phyloP scores from a whole-genome alignment of 2,329 filamentous ascomycete species.

The Plenodomus biglobosus region DNA sequence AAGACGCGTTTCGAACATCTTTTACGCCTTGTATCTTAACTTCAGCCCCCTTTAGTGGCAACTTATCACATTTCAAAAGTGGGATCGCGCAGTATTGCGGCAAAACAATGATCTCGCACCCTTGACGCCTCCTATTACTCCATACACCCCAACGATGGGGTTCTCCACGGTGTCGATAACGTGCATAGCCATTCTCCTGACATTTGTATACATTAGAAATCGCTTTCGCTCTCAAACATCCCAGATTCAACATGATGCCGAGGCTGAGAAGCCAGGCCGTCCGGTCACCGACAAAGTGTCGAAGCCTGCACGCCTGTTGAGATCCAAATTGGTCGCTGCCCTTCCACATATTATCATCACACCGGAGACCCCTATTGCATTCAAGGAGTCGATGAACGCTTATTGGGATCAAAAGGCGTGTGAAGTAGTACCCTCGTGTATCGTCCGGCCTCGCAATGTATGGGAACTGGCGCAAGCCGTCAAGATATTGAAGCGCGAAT shows the following conservation, averaged over 20 bases:
- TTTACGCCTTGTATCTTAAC: too few species aligned
- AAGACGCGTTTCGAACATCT: background rate
- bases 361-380: constrained; percentile 5
- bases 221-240: constrained; percentile 11
- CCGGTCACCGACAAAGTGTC: constrained; percentile 6
- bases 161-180: constrained; percentile 5
- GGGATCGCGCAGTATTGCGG: too few species aligned
- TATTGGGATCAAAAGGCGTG: constrained; percentile 42
- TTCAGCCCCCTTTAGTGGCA: too few species aligned
- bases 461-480: constrained; percentile 35
- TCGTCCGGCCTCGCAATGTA: constrained; percentile 31
- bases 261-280: constrained; percentile 10
- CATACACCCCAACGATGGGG: too few species aligned
- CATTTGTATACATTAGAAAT: constrained; percentile 9
- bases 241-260: constrained; percentile 7
- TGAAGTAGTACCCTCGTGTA: constrained; percentile 34
- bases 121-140: too few species aligned
- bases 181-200: constrained; percentile 2
- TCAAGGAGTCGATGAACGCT: constrained; percentile 15
- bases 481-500: constrained; percentile 30
- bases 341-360: constrained; percentile 16
- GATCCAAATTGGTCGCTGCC: constrained; percentile 9
- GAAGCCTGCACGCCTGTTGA: constrained; percentile 10
- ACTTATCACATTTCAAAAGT: too few species aligned
- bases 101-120: too few species aligned